Evolutionary conservation across 352 stramenopile genomes (phyloP).

Genomic region (Pythium periplocum): DNA sequence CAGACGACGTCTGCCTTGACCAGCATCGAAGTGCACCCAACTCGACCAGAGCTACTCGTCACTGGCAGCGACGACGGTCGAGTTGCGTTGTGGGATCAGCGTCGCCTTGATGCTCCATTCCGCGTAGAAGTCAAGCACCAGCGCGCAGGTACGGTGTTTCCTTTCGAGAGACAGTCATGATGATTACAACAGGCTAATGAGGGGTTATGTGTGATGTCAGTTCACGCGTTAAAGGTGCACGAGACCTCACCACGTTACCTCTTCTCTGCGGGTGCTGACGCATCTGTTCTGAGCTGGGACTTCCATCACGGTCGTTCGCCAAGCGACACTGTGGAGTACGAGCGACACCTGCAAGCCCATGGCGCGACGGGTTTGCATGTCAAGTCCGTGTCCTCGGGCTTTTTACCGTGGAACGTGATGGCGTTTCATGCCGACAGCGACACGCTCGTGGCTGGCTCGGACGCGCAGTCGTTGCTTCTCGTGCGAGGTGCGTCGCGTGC

Average conservation of each 20-base stretch:
- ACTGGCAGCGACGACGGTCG: conserved; percentile 63
- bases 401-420: conserved; percentile 60
- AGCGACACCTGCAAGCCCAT: conserved; percentile 20
- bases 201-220: conserved; percentile 11
- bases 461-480: conserved; percentile 69
- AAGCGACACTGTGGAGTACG: conserved; percentile 58
- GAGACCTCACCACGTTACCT: conserved; percentile 51
- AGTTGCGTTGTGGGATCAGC: conserved; percentile 71
- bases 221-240: conserved; percentile 70
- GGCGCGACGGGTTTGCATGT: conserved; percentile 27
- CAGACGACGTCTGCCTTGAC: conserved; percentile 40
- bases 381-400: conserved; percentile 27
- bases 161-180: no score
- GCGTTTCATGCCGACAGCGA: conserved; percentile 70
- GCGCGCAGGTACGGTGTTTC: conserved; percentile 28
- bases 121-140: conserved; percentile 62
- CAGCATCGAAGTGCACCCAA: conserved; percentile 68
- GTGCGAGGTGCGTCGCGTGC: conserved; percentile 53
- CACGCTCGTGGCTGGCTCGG: conserved; percentile 65
- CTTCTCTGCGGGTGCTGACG: conserved; percentile 61
- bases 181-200: no score
- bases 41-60: conserved; percentile 68
- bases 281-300: conserved; percentile 62
- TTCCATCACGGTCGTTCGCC: conserved; percentile 51
- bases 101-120: conserved; percentile 57